phyloP scores from a whole-genome alignment of 768 basidiomycete species.

The Rhizopogon vesiculosus region DNA sequence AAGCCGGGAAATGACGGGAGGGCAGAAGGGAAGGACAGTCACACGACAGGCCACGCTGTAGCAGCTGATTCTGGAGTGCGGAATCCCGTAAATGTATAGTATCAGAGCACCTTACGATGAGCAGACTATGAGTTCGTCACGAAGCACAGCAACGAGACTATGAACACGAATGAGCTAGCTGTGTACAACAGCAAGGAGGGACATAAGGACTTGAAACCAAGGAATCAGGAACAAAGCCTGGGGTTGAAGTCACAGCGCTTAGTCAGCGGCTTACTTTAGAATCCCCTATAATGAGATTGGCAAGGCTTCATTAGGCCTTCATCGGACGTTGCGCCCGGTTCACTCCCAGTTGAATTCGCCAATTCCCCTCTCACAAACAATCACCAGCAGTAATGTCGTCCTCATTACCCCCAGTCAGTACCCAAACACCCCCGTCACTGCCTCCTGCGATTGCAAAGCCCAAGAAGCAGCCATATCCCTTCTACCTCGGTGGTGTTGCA shows the following conservation, averaged over 20 bases:
- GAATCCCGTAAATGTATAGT: no score
- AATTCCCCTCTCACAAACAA: neutral
- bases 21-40: neutral
- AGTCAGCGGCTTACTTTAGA: neutral
- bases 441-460: conserved; percentile 3
- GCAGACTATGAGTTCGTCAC: neutral
- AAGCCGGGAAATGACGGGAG: neutral
- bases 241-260: neutral
- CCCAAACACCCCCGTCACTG: conserved; percentile 1
- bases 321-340: conserved; percentile 1
- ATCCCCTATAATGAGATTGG: neutral
- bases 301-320: neutral
- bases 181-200: neutral
- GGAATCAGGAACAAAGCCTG: no score
- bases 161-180: neutral
- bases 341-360: neutral
- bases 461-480: conserved; percentile 75
- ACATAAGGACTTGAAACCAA: neutral
- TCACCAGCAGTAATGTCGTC: neutral
- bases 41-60: neutral
- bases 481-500: conserved; percentile 84
- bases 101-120: no score
- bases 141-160: neutral
- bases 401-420: neutral
- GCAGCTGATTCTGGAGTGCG: neutral